These are phyloP conservation scores for Symbiodinium natans DNA, from an alignment of 73 alveolate genomes.

Conservation along the genomic window DNA sequence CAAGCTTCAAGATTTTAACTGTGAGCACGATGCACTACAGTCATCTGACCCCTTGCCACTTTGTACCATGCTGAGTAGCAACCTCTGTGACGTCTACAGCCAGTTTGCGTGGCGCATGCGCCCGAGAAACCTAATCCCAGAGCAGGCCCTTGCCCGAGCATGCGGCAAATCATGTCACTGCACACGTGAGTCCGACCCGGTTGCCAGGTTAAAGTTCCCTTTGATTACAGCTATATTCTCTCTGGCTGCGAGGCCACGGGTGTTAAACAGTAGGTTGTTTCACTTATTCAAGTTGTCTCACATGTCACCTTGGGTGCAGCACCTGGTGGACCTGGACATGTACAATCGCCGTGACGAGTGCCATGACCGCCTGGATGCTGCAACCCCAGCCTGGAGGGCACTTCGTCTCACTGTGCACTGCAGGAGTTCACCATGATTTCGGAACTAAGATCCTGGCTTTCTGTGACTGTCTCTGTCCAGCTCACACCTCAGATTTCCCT, in stretches of 20 bases:
- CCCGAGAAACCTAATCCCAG: conserved; percentile 58
- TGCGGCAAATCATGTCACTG: background rate
- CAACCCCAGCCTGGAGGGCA: background rate
- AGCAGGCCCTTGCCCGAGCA: background rate
- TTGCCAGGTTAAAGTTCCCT: conserved; percentile 29
- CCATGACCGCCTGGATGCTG: conserved; percentile 45
- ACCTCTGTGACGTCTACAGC: conserved; percentile 88
- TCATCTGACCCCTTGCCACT: too few species aligned
- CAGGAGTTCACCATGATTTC: too few species aligned
- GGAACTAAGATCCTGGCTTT: conserved; percentile 23
- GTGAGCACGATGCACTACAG: too few species aligned
- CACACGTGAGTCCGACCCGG: background rate
- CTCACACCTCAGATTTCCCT: background rate
- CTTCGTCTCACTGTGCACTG: background rate
- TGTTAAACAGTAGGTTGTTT: too few species aligned
- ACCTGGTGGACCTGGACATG: conserved; percentile 49
- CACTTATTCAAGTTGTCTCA: too few species aligned
- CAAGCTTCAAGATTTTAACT: background rate
- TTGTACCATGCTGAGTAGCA: conserved; percentile 15
- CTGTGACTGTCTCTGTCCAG: conserved; percentile 79
- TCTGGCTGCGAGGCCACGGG: conserved; percentile 53
- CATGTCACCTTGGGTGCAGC: background rate
- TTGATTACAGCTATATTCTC: conserved; percentile 42
- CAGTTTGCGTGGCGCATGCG: conserved; percentile 88
- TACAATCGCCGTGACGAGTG: conserved; percentile 71